These are phyloP conservation scores for Capsella rubella DNA, from an alignment of 441 rosid species.

Conservation along the genomic window DNA sequence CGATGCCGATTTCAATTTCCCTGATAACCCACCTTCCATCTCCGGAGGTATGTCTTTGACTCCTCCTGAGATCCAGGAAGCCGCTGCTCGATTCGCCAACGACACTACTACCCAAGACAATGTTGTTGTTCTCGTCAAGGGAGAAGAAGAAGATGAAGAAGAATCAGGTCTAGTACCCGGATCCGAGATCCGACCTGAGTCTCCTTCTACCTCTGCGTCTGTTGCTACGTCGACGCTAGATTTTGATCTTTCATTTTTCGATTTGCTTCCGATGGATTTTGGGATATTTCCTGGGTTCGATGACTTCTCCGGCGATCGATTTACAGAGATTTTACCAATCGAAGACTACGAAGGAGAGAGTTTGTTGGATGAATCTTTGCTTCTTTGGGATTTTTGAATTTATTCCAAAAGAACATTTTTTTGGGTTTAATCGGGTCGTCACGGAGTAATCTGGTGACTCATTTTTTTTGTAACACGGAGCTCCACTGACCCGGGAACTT, in stretches of 20 bases:
- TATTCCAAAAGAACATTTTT: neutral
- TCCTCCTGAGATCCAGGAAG: slow-evolving; percentile 61
- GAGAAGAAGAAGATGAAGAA: neutral
- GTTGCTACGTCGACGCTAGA: slow-evolving; percentile 28
- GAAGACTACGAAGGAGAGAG: slow-evolving; percentile 35
- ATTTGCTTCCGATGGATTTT: slow-evolving; percentile 40
- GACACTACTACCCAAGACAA: neutral
- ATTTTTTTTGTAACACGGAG: slow-evolving; percentile 36
- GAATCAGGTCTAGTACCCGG: slow-evolving; percentile 36
- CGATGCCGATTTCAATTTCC: slow-evolving; percentile 73
- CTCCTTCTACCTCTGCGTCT: slow-evolving; percentile 50
- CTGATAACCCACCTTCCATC: slow-evolving; percentile 66
- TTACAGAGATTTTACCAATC: slow-evolving; percentile 9
- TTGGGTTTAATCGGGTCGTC: neutral
- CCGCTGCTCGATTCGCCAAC: slow-evolving; percentile 61
- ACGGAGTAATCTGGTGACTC: slow-evolving; percentile 14
- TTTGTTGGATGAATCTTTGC: slow-evolving; percentile 22
- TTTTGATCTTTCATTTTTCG: slow-evolving; percentile 39
- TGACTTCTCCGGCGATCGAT: slow-evolving; percentile 30
- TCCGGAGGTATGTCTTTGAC: slow-evolving; percentile 54
- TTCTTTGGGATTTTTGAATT: slow-evolving; percentile 49
- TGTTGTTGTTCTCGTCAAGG: neutral
- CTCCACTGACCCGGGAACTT: slow-evolving; percentile 31
- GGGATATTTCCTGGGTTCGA: slow-evolving; percentile 35
- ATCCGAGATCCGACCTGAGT: slow-evolving; percentile 47